Base-by-base conservation (phyloP, 305 asterid genomes). In the Rubia balearica region DNA sequence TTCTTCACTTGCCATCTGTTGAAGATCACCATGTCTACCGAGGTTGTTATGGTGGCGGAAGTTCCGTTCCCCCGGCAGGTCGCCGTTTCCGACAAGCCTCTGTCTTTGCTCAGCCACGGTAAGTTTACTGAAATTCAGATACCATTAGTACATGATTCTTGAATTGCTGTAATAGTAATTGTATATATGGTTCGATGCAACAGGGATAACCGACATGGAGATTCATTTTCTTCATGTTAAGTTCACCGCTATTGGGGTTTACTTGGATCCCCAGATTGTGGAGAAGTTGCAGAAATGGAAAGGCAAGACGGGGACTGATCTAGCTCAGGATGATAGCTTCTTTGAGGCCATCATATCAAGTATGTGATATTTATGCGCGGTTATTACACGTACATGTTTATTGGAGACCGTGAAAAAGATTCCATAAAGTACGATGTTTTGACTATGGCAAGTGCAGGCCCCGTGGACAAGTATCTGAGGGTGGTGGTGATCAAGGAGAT, bases 241-340 rank as follows among this genome's bases (percentile, higher is more conserved):
- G 80, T 91, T 89, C 79, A 94, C 97, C 36, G 98, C 98, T 21
- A 91, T 94, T 17, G 98, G 97, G 48, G 95, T 94, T 67, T 94
- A 94, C 81, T 36, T 91, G 81, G 98, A 93, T 27, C 86, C 96
- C 9, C 70, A 82, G 61, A 85, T 89, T 59, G 79, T 84, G 59
- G 5, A 81, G 4, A 85, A 88, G 81, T 82, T 93, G 67, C 88
- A 80, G 38, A 78, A 76, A 33, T 93, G 96, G 95, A 91, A 91
- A 74, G 90, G 88, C 12, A 93, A 85, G 77, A 22, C 90, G 4
- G 83, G 81, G 5, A 33, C 75, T 61, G 96, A 90, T 2, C 69
- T 91, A 41, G 85, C 86, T 1, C 71, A 78, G 67, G 88, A 89
- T 55, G 95, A 93, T 64, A 81, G 83, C 30, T 89, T 93, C 82